phyloP scores from a whole-genome alignment of 352 stramenopile genomes.

The Aphanomyces stellatus region DNA sequence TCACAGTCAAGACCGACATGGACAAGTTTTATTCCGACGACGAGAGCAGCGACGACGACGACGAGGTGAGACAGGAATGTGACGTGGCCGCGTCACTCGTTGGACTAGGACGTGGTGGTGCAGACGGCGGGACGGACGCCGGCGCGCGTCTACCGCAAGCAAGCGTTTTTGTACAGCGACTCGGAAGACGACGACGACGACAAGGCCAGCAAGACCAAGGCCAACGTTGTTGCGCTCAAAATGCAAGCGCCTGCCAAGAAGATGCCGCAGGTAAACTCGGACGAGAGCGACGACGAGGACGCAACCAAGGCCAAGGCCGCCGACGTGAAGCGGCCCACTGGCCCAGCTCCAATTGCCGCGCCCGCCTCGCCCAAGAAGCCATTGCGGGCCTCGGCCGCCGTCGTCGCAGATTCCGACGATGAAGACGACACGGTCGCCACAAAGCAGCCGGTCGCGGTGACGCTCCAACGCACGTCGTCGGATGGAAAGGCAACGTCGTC shows the following conservation, averaged over 20 bases:
- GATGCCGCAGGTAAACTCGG: not conserved
- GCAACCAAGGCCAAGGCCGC: not conserved
- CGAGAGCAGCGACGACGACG: slow-evolving; percentile 40
- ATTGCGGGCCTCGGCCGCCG: no score
- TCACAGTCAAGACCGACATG: slow-evolving; percentile 55
- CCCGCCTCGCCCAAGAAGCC: no score
- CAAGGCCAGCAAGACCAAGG: not conserved
- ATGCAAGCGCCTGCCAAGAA: not conserved
- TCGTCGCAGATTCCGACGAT: no score
- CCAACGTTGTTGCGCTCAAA: not conserved
- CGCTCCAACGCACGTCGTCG: no score
- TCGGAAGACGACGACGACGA: slow-evolving; percentile 23
- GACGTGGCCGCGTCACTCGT: not conserved
- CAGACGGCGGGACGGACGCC: slow-evolving; percentile 24
- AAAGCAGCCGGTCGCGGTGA: no score
- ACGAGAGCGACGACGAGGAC: not conserved
- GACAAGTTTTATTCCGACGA: slow-evolving; percentile 76
- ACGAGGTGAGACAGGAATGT: not conserved
- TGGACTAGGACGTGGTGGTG: slow-evolving; percentile 51
- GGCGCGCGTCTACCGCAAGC: slow-evolving; percentile 53
- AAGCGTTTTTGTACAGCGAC: slow-evolving; percentile 60
- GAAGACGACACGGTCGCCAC: no score
- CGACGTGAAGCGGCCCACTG: no score
- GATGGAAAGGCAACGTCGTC: no score
- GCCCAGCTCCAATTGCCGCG: no score